phyloP scores from a whole-genome alignment of 2,329 filamentous ascomycete species.

The Clonostachys byssicola region DNA sequence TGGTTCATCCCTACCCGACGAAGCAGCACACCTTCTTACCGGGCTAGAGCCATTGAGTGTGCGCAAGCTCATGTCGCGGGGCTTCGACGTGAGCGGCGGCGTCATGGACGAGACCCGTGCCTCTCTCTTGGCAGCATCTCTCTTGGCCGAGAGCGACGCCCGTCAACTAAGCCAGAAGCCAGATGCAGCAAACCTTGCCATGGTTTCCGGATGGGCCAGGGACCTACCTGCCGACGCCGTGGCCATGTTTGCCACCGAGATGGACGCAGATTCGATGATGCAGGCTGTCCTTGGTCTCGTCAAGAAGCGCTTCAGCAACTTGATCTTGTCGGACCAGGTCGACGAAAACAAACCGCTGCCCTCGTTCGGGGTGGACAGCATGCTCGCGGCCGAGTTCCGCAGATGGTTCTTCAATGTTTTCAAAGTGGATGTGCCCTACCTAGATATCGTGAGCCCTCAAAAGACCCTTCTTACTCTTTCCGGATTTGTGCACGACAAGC shows the following conservation, averaged over 20 bases:
- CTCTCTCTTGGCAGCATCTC: not conserved
- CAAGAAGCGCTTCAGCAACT: constrained; percentile 7
- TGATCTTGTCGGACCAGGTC: constrained; percentile 17
- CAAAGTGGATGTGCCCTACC: constrained; percentile 23
- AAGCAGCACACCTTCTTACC: constrained; percentile 15
- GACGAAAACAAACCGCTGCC: constrained; percentile 15
- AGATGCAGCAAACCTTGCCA: too few species aligned
- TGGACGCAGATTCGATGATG: constrained; percentile 1
- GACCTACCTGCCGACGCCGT: too few species aligned
- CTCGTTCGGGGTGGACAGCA: constrained; percentile 30
- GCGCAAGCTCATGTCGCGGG: constrained; percentile 7
- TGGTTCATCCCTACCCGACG: not conserved
- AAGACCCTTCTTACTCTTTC: not conserved
- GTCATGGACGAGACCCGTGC: not conserved
- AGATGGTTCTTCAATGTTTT: constrained; percentile 24
- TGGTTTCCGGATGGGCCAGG: not conserved
- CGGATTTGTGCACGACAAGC: too few species aligned
- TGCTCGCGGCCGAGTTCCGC: constrained; percentile 32
- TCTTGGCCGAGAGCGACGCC: not conserved
- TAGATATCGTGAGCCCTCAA: constrained; percentile 6
- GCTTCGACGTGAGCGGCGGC: constrained; percentile 10
- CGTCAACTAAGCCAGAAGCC: too few species aligned
- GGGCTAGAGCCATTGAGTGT: constrained; percentile 14
- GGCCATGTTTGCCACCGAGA: not conserved
- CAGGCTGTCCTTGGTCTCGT: constrained; percentile 5